Evolutionary conservation across 331 rosid genomes (phyloP).

Genomic region (Dryas integrifolia): DNA sequence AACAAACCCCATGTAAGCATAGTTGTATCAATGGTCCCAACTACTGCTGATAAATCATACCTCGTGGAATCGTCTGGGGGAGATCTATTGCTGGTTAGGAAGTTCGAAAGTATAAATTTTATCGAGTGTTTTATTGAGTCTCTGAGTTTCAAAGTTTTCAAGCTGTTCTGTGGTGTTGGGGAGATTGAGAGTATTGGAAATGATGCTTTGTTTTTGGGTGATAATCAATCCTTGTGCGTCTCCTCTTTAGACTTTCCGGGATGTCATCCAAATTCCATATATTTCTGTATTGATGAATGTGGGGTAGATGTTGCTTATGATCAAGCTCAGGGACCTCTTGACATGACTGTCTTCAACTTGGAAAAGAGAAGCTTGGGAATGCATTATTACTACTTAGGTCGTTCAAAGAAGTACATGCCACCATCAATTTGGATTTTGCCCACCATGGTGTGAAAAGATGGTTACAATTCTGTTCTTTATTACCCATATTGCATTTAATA

Average conservation of each 20-base stretch:
- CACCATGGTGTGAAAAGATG: background rate
- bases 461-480: background rate
- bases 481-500: background rate
- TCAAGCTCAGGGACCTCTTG: background rate
- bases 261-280: slow-evolving; percentile 11
- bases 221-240: background rate
- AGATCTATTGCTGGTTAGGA: background rate
- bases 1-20: background rate
- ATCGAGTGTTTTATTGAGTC: background rate
- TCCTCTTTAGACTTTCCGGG: background rate
- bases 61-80: slow-evolving; percentile 8
- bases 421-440: slow-evolving; percentile 2
- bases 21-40: background rate
- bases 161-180: background rate
- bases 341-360: background rate
- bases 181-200: background rate
- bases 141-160: background rate
- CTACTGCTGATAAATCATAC: background rate
- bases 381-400: background rate
- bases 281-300: background rate
- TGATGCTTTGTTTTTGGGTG: slow-evolving; percentile 4
- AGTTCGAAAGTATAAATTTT: background rate
- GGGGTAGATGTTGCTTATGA: background rate
- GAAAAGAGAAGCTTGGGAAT: background rate
- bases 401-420: background rate